phyloP scores from a whole-genome alignment of 495 filamentous ascomycete genomes.

The Glutinoglossum americanum region DNA sequence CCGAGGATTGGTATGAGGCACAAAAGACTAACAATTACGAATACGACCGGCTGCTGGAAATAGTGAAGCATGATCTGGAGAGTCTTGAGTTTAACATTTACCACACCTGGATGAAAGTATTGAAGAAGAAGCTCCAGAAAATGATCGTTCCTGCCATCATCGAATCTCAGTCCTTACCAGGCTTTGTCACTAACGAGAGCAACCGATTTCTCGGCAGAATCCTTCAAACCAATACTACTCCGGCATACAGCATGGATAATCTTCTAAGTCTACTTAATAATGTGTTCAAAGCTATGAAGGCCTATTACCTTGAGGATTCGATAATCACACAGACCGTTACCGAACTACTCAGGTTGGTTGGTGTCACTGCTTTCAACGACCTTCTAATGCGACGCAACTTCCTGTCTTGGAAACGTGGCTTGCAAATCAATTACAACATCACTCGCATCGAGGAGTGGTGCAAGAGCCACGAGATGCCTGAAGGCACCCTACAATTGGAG shows the following conservation, averaged over 20 bases:
- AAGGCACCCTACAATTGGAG: constrained; percentile 91
- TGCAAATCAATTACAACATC: constrained; percentile 99
- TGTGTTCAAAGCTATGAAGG: constrained; percentile 95
- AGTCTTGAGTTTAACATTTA: constrained; percentile 99
- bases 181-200: constrained; percentile 95
- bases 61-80: constrained; percentile 97
- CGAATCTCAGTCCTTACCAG: constrained; percentile 91
- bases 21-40: constrained; percentile 99
- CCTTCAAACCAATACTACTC: constrained; percentile 63
- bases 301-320: constrained; percentile 85
- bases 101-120: constrained; percentile 99
- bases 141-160: constrained; percentile 99
- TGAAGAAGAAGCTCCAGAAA: constrained; percentile 96
- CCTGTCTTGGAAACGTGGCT: constrained; percentile 95
- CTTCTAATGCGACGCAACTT: constrained; percentile 95
- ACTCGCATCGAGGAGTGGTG: constrained; percentile 99
- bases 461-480: constrained; percentile 99
- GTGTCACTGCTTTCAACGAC: constrained; percentile 98
- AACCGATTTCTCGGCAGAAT: constrained; percentile 96
- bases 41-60: constrained; percentile 92
- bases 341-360: constrained; percentile 80
- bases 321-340: constrained; percentile 92
- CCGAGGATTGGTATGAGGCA: constrained; percentile 97
- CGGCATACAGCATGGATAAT: constrained; percentile 98
- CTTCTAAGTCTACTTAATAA: constrained; percentile 88